phyloP scores from a whole-genome alignment of 2,329 filamentous ascomycete genomes.

The Conoideocrella luteorostrata region DNA sequence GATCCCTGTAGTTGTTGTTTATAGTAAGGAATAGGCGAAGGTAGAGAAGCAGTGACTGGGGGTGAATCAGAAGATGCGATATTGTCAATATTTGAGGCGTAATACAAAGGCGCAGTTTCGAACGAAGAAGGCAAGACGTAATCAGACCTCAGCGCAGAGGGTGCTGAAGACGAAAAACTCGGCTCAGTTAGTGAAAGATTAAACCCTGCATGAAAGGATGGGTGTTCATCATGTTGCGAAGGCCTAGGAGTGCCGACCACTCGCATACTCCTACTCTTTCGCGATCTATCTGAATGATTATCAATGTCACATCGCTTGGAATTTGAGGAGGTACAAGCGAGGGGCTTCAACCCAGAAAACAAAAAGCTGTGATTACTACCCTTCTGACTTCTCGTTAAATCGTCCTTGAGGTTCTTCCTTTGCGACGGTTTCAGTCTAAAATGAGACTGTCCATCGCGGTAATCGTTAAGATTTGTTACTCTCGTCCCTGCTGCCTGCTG shows the following conservation, averaged over 20 bases:
- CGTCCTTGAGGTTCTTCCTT: background rate
- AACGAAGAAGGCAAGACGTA: constrained; percentile 2
- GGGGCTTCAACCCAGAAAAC: constrained; percentile 3
- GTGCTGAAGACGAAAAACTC: background rate
- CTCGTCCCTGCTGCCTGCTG: background rate
- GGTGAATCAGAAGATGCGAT: background rate
- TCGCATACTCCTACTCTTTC: background rate
- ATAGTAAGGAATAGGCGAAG: background rate
- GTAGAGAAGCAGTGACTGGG: background rate
- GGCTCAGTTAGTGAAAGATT: background rate
- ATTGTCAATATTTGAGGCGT: background rate
- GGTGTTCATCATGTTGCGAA: background rate
- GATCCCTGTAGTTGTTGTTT: background rate
- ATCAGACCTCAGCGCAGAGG: constrained; percentile 1
- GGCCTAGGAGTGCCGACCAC: background rate
- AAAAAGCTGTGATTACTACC: background rate
- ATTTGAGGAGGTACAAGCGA: background rate
- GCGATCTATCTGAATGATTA: background rate
- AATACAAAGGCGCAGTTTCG: background rate
- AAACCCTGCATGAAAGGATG: background rate
- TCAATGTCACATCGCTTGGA: background rate
- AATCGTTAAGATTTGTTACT: background rate
- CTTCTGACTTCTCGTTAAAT: background rate
- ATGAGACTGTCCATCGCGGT: no score
- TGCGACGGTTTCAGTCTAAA: background rate